Base-by-base conservation (phyloP, 139 green algal species). In the Limnomonas spitsbergensis region DNA sequence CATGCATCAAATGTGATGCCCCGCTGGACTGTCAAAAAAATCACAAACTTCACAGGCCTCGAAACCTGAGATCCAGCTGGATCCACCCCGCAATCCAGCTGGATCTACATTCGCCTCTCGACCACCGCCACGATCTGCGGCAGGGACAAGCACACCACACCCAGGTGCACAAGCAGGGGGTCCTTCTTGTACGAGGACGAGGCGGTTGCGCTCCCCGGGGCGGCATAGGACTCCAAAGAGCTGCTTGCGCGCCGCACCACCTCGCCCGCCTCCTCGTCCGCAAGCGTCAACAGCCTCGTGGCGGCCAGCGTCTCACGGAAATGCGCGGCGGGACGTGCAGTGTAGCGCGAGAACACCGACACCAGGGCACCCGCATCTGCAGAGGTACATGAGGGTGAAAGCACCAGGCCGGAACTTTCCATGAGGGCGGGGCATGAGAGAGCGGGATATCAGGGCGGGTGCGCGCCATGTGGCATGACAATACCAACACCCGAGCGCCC, bases 41-140 rank as follows among this genome's bases (percentile, higher is more conserved):
- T n/a, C n/a, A n/a, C n/a, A n/a, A n/a, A n/a, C n/a, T n/a, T n/a
- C n/a, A n/a, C n/a, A n/a, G n/a, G n/a, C n/a, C n/a, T n/a, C n/a
- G n/a, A n/a, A n/a, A n/a, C n/a, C n/a, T n/a, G n/a, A n/a, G n/a
- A n/a, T n/a, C n/a, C n/a, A n/a, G n/a, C n/a, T n/a, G n/a, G n/a
- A n/a, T n/a, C n/a, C n/a, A n/a, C n/a, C n/a, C n/a, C n/a, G n/a
- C n/a, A n/a, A n/a, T n/a, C n/a, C n/a, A n/a, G n/a, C n/a, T n/a
- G n/a, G n/a, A n/a, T 54, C 42, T 67, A 78, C 73, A 69, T 34
- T 26, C 73, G 47, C n/a, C 73, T 69, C 40, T 85, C 76, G 0
- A 86, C 56, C 7, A 86, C 81, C 38, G 73, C 73, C 73, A 86
- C 77, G 66, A 86, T 74, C 68, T 86, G 81, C 77, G 79, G 81